Conservation (phyloP, 1,284 basidiomycete genomes). For the Volvariella surrecta region DNA sequence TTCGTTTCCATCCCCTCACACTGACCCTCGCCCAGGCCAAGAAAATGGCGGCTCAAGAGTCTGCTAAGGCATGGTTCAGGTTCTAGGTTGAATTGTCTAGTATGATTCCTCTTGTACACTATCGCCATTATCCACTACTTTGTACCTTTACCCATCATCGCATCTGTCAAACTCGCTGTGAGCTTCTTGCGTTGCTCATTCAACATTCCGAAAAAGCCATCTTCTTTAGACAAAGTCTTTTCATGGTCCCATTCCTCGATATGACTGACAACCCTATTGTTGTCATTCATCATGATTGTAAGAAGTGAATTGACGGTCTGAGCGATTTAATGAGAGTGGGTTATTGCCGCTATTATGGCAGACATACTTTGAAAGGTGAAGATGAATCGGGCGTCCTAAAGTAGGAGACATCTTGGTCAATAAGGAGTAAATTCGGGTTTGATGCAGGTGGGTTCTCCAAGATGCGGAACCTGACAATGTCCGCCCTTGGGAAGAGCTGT, state of each 20-base stretch:
- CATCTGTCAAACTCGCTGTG: conserved; percentile 29
- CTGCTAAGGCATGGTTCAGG: conserved; percentile 55
- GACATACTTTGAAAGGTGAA: conserved; percentile 27
- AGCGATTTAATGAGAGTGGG: not conserved
- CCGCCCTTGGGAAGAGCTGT: conserved; percentile 36
- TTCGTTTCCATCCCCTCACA: no score
- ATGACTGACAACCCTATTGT: conserved; percentile 30
- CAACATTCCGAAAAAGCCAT: conserved; percentile 38
- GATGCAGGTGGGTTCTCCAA: conserved; percentile 31
- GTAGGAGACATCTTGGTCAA: conserved; percentile 43
- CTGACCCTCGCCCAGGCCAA: conserved; percentile 37
- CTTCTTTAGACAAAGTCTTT: conserved; percentile 29
- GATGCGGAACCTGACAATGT: conserved; percentile 34
- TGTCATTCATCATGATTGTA: conserved; percentile 31
- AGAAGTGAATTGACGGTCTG: conserved; percentile 38
- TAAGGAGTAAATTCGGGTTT: conserved; percentile 30
- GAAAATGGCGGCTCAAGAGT: conserved; percentile 48
- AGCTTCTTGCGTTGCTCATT: conserved; percentile 39
- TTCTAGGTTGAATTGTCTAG: conserved; percentile 22
- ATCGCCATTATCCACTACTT: not conserved
- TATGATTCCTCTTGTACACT: no score
- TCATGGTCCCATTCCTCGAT: conserved; percentile 42
- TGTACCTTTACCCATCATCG: conserved; percentile 12
- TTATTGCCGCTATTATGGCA: not conserved
- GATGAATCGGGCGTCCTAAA: conserved; percentile 28